phyloP scores from a whole-genome alignment of 1,284 basidiomycete species.

The Ustilago tritici region DNA sequence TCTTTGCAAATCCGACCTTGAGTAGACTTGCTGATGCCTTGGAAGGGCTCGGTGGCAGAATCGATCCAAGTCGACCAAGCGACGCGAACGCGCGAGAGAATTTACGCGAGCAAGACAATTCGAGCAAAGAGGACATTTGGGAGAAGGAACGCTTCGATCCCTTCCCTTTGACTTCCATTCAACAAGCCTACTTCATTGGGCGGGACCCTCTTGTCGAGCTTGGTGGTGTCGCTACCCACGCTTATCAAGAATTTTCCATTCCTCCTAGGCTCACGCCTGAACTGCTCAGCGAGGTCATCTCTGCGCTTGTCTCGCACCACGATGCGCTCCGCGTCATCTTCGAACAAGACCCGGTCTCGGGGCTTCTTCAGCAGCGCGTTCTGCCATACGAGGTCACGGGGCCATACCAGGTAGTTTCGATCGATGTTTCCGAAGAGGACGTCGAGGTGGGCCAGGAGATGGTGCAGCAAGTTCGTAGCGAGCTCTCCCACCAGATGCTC shows the following conservation, averaged over 20 bases:
- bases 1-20: not conserved
- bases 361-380: not conserved
- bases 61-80: not conserved
- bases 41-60: not conserved
- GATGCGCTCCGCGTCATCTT: not conserved
- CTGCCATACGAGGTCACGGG: not conserved
- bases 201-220: not conserved
- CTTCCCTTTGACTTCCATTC: not conserved
- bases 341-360: not conserved
- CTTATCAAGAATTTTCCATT: not conserved
- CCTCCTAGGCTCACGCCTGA: not conserved
- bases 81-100: not conserved
- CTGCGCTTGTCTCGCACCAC: not conserved
- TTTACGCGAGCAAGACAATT: not conserved
- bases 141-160: not conserved
- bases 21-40: not conserved
- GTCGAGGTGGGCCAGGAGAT: not conserved
- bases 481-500: not conserved
- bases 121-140: not conserved
- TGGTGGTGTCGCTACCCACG: not conserved
- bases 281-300: not conserved
- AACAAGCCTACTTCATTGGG: not conserved
- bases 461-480: not conserved
- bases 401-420: not conserved
- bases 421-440: not conserved